Conservation (phyloP, 495 filamentous ascomycete species). For the Evansstolkia leycettana region DNA sequence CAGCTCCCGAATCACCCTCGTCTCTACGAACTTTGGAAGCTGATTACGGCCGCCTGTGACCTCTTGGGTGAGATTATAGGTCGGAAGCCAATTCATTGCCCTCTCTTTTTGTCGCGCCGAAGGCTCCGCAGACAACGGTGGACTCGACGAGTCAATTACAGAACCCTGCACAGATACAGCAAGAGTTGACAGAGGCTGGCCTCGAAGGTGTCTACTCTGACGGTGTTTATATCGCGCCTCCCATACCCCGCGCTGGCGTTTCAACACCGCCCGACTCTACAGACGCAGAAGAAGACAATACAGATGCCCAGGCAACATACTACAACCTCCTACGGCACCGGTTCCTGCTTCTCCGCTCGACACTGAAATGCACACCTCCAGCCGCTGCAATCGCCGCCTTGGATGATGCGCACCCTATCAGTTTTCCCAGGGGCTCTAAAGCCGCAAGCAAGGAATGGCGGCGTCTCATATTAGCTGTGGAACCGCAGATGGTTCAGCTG, state of each 20-base stretch:
- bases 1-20: background rate
- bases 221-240: constrained; percentile 25
- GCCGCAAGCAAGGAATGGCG: constrained; percentile 33
- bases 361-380: constrained; percentile 44
- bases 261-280: constrained; percentile 2
- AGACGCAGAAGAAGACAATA: constrained; percentile 15
- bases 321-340: constrained; percentile 47
- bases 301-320: constrained; percentile 47
- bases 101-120: constrained; percentile 41
- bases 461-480: constrained; percentile 37
- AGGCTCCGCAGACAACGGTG: background rate
- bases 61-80: constrained; percentile 29
- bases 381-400: constrained; percentile 33
- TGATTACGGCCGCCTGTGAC: background rate
- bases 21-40: background rate
- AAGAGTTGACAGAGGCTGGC: background rate
- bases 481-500: constrained; percentile 56
- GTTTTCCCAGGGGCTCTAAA: constrained; percentile 34
- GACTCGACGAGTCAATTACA: background rate
- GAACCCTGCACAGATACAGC: background rate
- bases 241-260: constrained; percentile 14
- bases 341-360: constrained; percentile 45
- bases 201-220: constrained; percentile 10
- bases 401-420: constrained; percentile 43
- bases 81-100: constrained; percentile 63